phyloP scores from a whole-genome alignment of 208 protist genomes.

The Leishmania lainsoni region DNA sequence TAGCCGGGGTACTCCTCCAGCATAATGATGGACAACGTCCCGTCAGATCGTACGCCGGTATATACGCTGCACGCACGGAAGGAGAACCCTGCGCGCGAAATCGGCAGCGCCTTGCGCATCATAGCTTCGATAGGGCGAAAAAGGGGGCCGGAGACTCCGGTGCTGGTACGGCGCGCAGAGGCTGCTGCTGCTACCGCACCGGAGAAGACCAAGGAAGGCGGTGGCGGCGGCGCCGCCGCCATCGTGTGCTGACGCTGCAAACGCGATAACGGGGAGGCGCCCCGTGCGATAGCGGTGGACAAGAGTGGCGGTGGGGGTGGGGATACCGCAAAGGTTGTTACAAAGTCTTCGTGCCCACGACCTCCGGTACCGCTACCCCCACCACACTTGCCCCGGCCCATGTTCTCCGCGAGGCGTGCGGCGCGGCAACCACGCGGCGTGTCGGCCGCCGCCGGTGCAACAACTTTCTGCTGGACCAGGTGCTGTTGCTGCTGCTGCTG shows the following conservation, averaged over 20 bases:
- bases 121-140: slow-evolving; percentile 8
- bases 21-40: slow-evolving; percentile 18
- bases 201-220: slow-evolving; percentile 3
- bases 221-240: neutral
- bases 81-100: slow-evolving; percentile 21
- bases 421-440: neutral
- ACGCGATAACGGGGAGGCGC: neutral
- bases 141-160: neutral
- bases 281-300: neutral
- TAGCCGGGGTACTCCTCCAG: slow-evolving; percentile 20
- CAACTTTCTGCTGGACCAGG: neutral
- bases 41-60: slow-evolving; percentile 15
- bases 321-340: neutral
- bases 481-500: slow-evolving; percentile 10
- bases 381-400: neutral
- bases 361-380: neutral
- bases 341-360: neutral
- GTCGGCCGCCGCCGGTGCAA: neutral
- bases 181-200: slow-evolving; percentile 2
- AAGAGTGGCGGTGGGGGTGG: neutral
- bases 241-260: neutral
- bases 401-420: neutral
- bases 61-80: slow-evolving; percentile 18
- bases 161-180: slow-evolving; percentile 1
- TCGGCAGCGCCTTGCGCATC: slow-evolving; percentile 14